Percentiles rank a stretch among this genome's conserved stretches.
phyloP scores from a whole-genome alignment of 2,329 filamentous ascomycete species.

The Sporothrix brasiliensis region DNA sequence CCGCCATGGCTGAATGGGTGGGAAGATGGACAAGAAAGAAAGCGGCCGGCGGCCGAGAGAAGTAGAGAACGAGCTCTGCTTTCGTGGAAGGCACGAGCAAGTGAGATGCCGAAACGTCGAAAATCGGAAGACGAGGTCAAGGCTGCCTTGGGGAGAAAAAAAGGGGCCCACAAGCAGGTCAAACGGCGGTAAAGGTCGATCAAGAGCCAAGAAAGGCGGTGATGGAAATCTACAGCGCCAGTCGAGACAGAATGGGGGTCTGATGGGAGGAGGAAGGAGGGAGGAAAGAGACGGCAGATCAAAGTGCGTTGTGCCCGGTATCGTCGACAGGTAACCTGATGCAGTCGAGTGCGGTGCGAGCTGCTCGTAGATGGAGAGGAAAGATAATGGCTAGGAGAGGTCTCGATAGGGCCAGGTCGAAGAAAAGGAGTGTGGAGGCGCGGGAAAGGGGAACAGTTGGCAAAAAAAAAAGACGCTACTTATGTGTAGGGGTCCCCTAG shows the following conservation, averaged over 20 bases:
- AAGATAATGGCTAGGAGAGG: slow-evolving; percentile 20
- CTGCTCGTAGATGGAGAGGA: slow-evolving; percentile 20
- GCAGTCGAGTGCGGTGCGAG: slow-evolving; percentile 7
- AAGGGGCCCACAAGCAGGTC: slow-evolving; percentile 27
- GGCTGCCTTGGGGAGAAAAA: slow-evolving; percentile 26
- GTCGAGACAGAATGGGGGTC: slow-evolving; percentile 8
- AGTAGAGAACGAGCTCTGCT: slow-evolving; percentile 14
- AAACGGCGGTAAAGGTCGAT: slow-evolving; percentile 33
- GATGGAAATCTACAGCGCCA: slow-evolving; percentile 19
- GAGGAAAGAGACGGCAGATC: neutral
- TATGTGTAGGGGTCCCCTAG: slow-evolving; percentile 34
- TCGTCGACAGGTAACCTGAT: slow-evolving; percentile 17
- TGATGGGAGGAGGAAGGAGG: neutral
- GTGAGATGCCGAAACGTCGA: neutral
- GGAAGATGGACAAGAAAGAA: slow-evolving; percentile 42
- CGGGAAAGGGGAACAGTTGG: slow-evolving; percentile 33
- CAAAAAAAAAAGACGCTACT: slow-evolving; percentile 35
- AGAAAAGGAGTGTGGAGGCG: slow-evolving; percentile 36
- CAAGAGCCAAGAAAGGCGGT: slow-evolving; percentile 26
- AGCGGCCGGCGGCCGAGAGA: slow-evolving; percentile 35
- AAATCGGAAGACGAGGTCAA: slow-evolving; percentile 14
- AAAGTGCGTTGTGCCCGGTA: neutral
- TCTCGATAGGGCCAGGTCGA: slow-evolving; percentile 23
- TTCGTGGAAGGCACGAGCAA: neutral
- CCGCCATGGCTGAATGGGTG: slow-evolving; percentile 67